Conservation (phyloP, 1,284 basidiomycete species). For the Wallemia ichthyophaga region DNA sequence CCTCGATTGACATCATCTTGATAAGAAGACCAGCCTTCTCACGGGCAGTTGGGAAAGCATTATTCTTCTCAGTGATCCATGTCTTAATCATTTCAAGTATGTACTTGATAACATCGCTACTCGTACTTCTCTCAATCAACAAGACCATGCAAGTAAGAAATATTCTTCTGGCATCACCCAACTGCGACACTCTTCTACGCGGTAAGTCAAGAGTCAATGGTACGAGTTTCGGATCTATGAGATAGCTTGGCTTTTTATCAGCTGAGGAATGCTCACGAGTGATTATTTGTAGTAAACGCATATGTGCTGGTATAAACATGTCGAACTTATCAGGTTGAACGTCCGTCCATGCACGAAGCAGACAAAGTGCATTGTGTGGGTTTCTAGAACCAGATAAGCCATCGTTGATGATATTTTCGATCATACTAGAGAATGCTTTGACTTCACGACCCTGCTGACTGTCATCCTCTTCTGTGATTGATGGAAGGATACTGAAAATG, state of each 20-base stretch:
- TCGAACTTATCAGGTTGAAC: conserved; percentile 60
- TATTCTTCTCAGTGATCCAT: conserved; percentile 61
- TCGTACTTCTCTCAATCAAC: conserved; percentile 79
- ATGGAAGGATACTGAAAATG: conserved; percentile 50
- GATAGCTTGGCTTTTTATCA: background rate
- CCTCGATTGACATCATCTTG: conserved; percentile 70
- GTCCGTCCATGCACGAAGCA: conserved; percentile 68
- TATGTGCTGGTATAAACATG: conserved; percentile 37
- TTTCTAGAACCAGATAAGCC: conserved; percentile 42
- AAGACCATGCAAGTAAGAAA: conserved; percentile 40
- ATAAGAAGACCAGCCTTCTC: conserved; percentile 74
- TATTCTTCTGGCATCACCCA: conserved; percentile 20
- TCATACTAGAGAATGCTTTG: conserved; percentile 46
- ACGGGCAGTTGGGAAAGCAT: conserved; percentile 69
- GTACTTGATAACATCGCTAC: conserved; percentile 44
- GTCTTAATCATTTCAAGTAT: conserved; percentile 60
- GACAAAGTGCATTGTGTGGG: conserved; percentile 48
- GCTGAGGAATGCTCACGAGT: background rate
- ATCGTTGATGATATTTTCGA: conserved; percentile 48
- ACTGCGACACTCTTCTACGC: conserved; percentile 20
- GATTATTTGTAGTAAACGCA: conserved; percentile 32
- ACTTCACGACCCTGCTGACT: conserved; percentile 33
- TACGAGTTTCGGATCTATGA: background rate
- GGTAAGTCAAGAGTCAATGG: conserved; percentile 20
- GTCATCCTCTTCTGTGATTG: conserved; percentile 35